Evolutionary conservation across 805 yeast species (phyloP), one percentile per base, ranked within the genome.

Genomic region (Yamadazyma endophytica): DNA sequence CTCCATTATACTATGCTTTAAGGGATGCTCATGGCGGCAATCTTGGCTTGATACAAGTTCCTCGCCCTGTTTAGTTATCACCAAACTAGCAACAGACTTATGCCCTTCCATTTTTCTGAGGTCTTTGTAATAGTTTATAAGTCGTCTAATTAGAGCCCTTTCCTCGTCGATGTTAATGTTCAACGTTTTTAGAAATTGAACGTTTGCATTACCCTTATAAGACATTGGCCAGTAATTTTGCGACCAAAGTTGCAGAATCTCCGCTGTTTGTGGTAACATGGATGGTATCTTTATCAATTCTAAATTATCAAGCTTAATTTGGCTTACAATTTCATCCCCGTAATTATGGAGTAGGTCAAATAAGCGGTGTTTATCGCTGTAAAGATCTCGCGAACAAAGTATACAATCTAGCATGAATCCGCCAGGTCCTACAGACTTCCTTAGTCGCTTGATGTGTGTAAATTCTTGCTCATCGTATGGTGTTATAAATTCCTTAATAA

Each of bases 161-260:
- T 77, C 77, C 17, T 50, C 50, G 0, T 44, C 58, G 30, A 75
- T 62, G 38, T 83, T 73, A 32, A 79, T 61, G 2, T 45, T 46
- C 14, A 77, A 64, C 6, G 74, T 77, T 17, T 80, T 77, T 23
- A 86, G 55, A 19, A 72, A 73, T 47, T 83, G 92, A 37, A 79
- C 77, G 43, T 78, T 68, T 0, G 95, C 94, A 49, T 89, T 87
- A 0, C 97, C 97, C 44, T 88, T 79, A 97, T 97, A 92, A 23
- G 86, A 69, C 32, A 86, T 59, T 0, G 97, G 97, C 98, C 97
- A 90, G 42, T 70, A 73, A 12, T 60, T 43, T 4, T 54, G 34
- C 2, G 88, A 72, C 96, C 96, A 89, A 24, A 64, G 61, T 1
- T 56, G 36, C 14, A 82, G 71, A 11, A 76, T 54, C n/a, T 80